Evolutionary conservation across 2,329 filamentous ascomycete species (phyloP).

Genomic region (Biscogniauxia marginata): DNA sequence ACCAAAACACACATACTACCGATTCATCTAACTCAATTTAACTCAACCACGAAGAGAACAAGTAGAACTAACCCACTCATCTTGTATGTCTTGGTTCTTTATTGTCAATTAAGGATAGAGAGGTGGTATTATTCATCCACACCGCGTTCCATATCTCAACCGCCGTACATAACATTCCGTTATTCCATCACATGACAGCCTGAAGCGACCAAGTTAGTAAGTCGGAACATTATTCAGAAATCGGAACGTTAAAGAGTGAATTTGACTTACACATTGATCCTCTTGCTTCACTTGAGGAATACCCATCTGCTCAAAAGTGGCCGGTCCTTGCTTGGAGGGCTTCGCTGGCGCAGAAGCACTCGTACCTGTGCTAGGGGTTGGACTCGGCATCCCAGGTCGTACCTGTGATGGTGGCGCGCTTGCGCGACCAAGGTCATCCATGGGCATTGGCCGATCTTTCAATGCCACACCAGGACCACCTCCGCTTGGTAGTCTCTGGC

Average conservation of each 20-base stretch:
- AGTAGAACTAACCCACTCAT: neutral
- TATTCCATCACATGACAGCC: neutral
- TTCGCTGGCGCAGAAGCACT: constrained; percentile 31
- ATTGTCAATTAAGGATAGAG: neutral
- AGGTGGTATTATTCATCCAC: neutral
- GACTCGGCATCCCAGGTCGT: constrained; percentile 24
- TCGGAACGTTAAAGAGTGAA: neutral
- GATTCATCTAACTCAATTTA: neutral
- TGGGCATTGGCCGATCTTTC: constrained; percentile 26
- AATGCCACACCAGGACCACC: constrained; percentile 23
- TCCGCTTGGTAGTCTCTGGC: constrained; percentile 20
- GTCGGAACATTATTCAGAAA: neutral
- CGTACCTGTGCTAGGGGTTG: constrained; percentile 30
- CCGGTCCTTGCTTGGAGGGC: constrained; percentile 66
- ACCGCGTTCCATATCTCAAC: neutral
- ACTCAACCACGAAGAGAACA: neutral
- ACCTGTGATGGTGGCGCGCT: constrained; percentile 37
- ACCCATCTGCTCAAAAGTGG: constrained; percentile 98
- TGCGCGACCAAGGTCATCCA: constrained; percentile 31
- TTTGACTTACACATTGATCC: constrained; percentile 77
- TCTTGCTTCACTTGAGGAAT: constrained; percentile 81
- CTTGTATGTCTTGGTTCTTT: neutral
- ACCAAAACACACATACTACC: neutral
- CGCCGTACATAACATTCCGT: neutral
- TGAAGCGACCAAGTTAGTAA: neutral